Evolutionary conservation across 495 filamentous ascomycete genomes (phyloP), one percentile per base, ranked within the genome.

Genomic region (Penicillium diatomitis): DNA sequence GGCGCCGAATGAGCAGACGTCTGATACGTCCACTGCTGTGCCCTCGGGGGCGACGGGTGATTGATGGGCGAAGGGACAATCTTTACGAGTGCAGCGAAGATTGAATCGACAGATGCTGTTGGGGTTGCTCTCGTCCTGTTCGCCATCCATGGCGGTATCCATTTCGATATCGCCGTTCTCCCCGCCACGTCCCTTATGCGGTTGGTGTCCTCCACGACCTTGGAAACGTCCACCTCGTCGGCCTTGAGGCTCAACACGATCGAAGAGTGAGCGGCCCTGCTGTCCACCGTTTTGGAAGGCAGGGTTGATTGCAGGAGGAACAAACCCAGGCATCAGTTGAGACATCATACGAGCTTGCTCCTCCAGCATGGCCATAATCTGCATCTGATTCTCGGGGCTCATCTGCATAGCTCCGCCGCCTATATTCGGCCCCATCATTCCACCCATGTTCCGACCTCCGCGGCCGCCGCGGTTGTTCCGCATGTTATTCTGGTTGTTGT

Each of bases 11-110:
- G 82, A 73, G 70, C 92, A 99, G 32, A 74, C 70, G 59, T 96
- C 90, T 34, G 74, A 74, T 46, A 89, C 69, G 63, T 96, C 94
- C 44, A 96, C 69, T 3, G 82, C 75, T n/a, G 74, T 75, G 27
- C 85, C 87, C n/a, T 84, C 84, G 10, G 87, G 86, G 35, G 91
- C 90, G 20, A 86, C 90, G 29, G 92, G 87, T 9, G 90, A 95
- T 64, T 96, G 92, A 58, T 99, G 92, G 29, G 87, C 92, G 63
- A 87, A 97, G 39, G 81, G 83, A 65, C 92, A 99, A 49, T 95
- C 88, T 52, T 80, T 78, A 61, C 94, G 90, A 12, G 83, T 87
- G 70, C 92, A 99, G 43, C 77, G 73, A 32, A 88, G 73, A 67
- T 96, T 95, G 71, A 84, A 99, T 40, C 83, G 87, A 77, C 92